Evolutionary conservation across 176 grass and related monocot genomes (phyloP).

Genomic region (Typha latifolia): DNA sequence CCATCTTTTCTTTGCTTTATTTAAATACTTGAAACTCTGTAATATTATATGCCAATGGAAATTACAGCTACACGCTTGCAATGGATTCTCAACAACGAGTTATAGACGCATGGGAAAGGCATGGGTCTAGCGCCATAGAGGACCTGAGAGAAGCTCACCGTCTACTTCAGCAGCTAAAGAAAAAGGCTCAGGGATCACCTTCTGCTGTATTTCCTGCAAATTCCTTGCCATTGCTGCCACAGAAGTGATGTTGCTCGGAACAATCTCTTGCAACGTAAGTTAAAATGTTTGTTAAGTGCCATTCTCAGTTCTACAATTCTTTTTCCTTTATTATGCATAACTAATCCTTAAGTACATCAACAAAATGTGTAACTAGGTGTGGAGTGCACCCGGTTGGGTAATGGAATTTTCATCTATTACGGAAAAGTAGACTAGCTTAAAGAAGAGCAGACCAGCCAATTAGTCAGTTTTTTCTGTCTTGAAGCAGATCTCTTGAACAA

Average conservation of each 20-base stretch:
- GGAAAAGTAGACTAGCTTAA: too few relatives aligned
- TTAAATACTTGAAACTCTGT: background rate
- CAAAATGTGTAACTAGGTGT: too few relatives aligned
- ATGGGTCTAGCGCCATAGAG: constrained; percentile 7
- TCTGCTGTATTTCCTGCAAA: constrained; percentile 57
- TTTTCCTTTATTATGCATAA: too few relatives aligned
- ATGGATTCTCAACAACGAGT: constrained; percentile 47
- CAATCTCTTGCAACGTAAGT: background rate
- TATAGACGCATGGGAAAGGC: constrained; percentile 32
- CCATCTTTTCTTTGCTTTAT: background rate
- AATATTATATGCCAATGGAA: constrained; percentile 7
- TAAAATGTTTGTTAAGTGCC: background rate
- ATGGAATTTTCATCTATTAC: too few relatives aligned
- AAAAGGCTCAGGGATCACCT: constrained; percentile 32
- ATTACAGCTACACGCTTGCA: constrained; percentile 41
- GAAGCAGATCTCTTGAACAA: too few relatives aligned
- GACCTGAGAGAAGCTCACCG: constrained; percentile 40
- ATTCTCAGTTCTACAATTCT: too few relatives aligned
- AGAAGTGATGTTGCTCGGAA: constrained; percentile 14
- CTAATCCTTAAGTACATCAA: too few relatives aligned
- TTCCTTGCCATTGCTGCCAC: constrained; percentile 24
- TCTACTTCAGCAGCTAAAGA: constrained; percentile 41
- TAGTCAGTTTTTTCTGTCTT: too few relatives aligned
- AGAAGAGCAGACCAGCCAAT: too few relatives aligned
- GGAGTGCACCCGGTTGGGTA: too few relatives aligned